Evolutionary conservation across 2,329 filamentous ascomycete species (phyloP), one percentile per base, ranked within the genome.

Genomic region (Cryphonectria naterciae): DNA sequence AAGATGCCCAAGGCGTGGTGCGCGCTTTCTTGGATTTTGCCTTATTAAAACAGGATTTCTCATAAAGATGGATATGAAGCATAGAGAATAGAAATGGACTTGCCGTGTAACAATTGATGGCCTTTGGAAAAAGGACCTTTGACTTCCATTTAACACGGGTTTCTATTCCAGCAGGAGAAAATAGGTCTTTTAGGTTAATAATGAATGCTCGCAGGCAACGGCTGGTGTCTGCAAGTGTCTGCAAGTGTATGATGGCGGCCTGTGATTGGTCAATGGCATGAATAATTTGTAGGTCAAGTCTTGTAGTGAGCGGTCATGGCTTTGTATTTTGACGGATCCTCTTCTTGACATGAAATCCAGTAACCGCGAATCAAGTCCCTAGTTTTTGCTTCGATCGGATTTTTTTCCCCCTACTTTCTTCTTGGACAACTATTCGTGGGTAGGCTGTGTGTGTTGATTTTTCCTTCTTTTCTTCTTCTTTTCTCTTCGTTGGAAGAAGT

Each of bases 281-380:
- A 43, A 46, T 28, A 17, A 25, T 13, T 39, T 41, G 4, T 7
- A 37, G 37, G 58, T 41, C 37, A 22, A 19, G 37, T 52, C 13
- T 6, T 60, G 39, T 69, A 66, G 68, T 69, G 41, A 69, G 68
- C 17, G 68, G 62, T 32, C 52, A 66, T 64, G 28, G 65, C 68
- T 39, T 39, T 22, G 68, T 52, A 69, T 66, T 66, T 65, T 65
- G 68, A 65, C 15, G 11, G 1, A 4, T 19, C 39, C 25, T 17
- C 10, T 28, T 41, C 39, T 11, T 15, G 13, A 66, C 7, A 19
- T 67, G 32, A 32, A 32, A 32, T 64, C 68, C 46, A 19, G 43
- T 17, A n/a, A 67, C 64, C 35, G 54, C 56, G 25, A 35, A 64
- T 70, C 46, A 46, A 64, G 1, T 60, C 65, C 7, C 22, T 19